A percentile compares a stretch with the other conserved stretches of the same genome.
Conservation (phyloP, 495 filamentous ascomycete species). For the Chaetomium fimeti region DNA sequence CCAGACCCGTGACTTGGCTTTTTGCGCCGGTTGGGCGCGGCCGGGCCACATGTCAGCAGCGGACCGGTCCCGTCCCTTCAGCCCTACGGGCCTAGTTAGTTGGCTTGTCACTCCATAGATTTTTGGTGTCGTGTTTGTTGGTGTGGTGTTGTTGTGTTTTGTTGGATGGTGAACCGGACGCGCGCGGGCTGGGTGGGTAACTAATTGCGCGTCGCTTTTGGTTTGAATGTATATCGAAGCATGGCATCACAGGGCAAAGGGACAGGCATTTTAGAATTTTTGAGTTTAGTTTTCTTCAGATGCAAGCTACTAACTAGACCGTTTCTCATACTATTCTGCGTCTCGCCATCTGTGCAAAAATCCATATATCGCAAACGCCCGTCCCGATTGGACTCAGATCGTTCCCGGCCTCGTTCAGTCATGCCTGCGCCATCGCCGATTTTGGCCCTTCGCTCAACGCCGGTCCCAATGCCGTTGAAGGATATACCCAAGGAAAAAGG, state of each 20-base stretch:
- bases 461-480: constrained; percentile 7
- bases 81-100: background rate
- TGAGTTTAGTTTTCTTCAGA: background rate
- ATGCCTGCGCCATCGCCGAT: background rate
- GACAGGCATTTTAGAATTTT: too few species aligned
- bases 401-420: constrained; percentile 2
- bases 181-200: too few species aligned
- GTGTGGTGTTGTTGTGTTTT: too few species aligned
- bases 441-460: constrained; percentile 11
- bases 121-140: too few species aligned
- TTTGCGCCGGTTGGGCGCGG: too few species aligned
- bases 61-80: background rate
- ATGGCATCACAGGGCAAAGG: too few species aligned
- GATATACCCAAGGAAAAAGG: background rate
- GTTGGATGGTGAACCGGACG: too few species aligned
- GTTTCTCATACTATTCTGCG: background rate
- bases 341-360: background rate
- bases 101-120: too few species aligned
- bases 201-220: too few species aligned
- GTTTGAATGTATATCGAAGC: too few species aligned
- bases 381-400: background rate
- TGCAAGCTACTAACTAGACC: background rate
- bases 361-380: background rate
- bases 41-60: background rate
- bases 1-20: background rate